Evolutionary conservation across 805 yeast species (phyloP).

Genomic region (Lipomyces spencermartinsiae): DNA sequence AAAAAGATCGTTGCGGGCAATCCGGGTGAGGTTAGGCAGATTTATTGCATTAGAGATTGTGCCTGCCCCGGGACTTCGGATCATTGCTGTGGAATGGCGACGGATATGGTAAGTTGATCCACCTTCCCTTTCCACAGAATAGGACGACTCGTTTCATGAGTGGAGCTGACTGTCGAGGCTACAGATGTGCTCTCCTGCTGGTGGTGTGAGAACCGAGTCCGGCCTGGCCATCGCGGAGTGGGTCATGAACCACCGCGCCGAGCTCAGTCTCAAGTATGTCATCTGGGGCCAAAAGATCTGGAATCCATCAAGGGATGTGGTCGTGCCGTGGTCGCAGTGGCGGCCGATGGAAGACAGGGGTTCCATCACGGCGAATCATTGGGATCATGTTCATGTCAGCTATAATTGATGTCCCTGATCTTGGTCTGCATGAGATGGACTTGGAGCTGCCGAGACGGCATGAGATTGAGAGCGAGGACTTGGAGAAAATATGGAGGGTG

Average conservation of each 20-base stretch:
- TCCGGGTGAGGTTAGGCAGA: neutral
- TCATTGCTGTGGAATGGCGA: constrained; percentile 1
- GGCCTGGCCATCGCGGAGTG: neutral
- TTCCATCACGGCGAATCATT: neutral
- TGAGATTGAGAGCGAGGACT: neutral
- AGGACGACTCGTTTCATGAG: neutral
- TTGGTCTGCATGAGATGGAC: neutral
- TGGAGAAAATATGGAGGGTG: too few species aligned
- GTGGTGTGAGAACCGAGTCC: constrained; percentile 3
- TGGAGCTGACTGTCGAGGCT: neutral
- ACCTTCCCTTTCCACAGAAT: neutral
- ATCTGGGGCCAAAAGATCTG: constrained; percentile 2
- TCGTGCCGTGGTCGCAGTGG: neutral
- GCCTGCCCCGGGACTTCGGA: neutral
- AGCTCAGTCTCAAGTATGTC: neutral
- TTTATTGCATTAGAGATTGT: neutral
- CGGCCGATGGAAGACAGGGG: constrained; percentile 4
- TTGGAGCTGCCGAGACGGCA: neutral
- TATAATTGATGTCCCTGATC: neutral
- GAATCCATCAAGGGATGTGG: neutral
- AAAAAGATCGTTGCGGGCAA: neutral
- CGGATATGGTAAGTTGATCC: neutral
- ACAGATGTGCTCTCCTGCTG: constrained; percentile 2
- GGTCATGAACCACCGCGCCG: neutral
- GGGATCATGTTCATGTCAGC: constrained; percentile 2